Conservation (phyloP, 805 yeast genomes). For the Cyberlindnera bimundalis region DNA sequence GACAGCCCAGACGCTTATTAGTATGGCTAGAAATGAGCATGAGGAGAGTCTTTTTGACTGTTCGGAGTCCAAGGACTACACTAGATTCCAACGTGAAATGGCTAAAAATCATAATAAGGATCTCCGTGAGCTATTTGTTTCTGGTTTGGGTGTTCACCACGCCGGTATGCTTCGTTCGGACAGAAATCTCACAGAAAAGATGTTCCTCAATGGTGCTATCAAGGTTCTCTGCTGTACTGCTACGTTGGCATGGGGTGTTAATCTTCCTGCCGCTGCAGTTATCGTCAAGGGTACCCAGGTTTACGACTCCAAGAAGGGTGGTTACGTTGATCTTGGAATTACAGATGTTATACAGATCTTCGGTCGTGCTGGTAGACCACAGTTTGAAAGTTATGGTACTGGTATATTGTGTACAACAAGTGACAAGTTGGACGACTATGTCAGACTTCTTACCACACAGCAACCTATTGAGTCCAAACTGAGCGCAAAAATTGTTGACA, state of each 20-base stretch:
- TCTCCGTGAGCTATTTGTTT: constrained; percentile 69
- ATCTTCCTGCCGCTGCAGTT: constrained; percentile 96
- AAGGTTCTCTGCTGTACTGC: constrained; percentile 94
- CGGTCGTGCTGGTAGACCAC: constrained; percentile 99
- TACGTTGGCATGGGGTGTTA: constrained; percentile 99
- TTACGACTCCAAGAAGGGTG: constrained; percentile 92
- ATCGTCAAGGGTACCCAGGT: constrained; percentile 96
- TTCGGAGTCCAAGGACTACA: constrained; percentile 39
- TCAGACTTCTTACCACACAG: constrained; percentile 87
- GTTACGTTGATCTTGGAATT: constrained; percentile 88
- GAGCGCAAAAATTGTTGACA: constrained; percentile 77
- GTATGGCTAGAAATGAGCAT: constrained; percentile 59
- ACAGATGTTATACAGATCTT: constrained; percentile 97
- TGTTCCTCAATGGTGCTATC: constrained; percentile 82
- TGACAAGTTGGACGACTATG: constrained; percentile 81
- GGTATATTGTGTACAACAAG: constrained; percentile 84
- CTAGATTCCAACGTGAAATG: constrained; percentile 59
- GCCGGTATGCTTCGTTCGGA: constrained; percentile 96
- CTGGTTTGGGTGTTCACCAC: constrained; percentile 92
- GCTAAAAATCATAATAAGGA: constrained; percentile 71
- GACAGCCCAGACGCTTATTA: constrained; percentile 70
- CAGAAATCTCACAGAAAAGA: constrained; percentile 81
- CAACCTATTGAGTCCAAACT: constrained; percentile 93
- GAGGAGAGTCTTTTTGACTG: constrained; percentile 61
- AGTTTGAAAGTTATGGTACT: constrained; percentile 86